These are phyloP conservation scores for Acorus calamus DNA, from an alignment of 106 monocot genomes.

Conservation along the genomic window DNA sequence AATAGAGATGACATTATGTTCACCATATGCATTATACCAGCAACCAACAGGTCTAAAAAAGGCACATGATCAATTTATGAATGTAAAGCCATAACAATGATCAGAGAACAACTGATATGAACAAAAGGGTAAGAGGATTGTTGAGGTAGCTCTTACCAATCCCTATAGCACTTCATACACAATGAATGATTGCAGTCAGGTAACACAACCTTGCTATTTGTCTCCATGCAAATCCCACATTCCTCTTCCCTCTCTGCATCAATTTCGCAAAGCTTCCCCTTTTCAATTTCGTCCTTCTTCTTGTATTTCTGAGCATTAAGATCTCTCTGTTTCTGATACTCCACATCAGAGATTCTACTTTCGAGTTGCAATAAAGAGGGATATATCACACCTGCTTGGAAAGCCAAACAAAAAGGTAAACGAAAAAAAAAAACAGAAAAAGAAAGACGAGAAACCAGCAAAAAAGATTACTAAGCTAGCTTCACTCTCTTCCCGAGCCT, in stretches of 20 bases:
- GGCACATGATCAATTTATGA: background rate
- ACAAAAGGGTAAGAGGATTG: background rate
- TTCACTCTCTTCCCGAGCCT: too few species aligned
- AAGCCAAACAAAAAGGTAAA: background rate
- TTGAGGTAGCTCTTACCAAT: slow-evolving; percentile 3
- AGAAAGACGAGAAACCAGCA: background rate
- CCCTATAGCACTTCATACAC: slow-evolving; percentile 7
- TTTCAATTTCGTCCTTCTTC: background rate
- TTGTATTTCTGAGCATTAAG: background rate
- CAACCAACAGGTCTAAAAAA: background rate
- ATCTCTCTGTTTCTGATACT: slow-evolving; percentile 8
- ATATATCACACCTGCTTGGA: slow-evolving; percentile 6
- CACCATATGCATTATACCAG: too few species aligned
- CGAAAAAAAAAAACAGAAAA: background rate
- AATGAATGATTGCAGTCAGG: slow-evolving; percentile 1
- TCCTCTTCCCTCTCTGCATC: slow-evolving; percentile 6
- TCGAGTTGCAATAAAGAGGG: slow-evolving; percentile 19
- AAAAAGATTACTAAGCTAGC: background rate
- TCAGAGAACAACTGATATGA: background rate
- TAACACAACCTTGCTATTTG: background rate
- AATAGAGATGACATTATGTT: too few species aligned
- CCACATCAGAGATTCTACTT: slow-evolving; percentile 7
- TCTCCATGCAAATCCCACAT: slow-evolving; percentile 12
- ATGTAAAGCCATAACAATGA: too few species aligned
- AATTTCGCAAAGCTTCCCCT: background rate